Conservation (phyloP, 345 rosid genomes). For the Aurinia saxatilis region DNA sequence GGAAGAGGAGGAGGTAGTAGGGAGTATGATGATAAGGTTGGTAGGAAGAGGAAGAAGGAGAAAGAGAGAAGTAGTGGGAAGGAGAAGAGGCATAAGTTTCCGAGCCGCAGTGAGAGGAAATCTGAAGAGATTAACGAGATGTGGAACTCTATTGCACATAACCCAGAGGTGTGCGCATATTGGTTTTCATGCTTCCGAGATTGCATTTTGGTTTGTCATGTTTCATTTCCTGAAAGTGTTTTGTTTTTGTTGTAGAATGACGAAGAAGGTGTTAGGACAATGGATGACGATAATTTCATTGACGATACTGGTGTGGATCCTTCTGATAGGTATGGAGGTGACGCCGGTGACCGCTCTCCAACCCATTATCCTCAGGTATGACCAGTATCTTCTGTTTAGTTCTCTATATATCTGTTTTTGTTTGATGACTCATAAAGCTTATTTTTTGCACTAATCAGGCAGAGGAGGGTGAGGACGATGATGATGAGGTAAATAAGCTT, state of each 20-base stretch:
- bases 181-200: conserved; percentile 4
- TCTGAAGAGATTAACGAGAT: conserved; percentile 74
- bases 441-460: conserved; percentile 38
- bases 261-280: conserved; percentile 70
- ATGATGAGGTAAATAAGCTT: conserved; percentile 73
- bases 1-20: conserved; percentile 26
- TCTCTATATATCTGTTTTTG: background rate
- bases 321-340: conserved; percentile 62
- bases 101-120: conserved; percentile 35
- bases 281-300: conserved; percentile 91
- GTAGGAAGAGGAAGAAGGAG: conserved; percentile 51
- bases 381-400: background rate
- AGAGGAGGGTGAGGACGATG: conserved; percentile 88
- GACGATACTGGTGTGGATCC: conserved; percentile 92
- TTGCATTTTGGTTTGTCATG: background rate
- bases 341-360: conserved; percentile 69
- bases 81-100: conserved; percentile 41
- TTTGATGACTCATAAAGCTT: conserved; percentile 2
- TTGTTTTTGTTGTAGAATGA: conserved; percentile 54
- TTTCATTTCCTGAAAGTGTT: background rate
- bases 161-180: conserved; percentile 97
- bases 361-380: conserved; percentile 38
- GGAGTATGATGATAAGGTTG: conserved; percentile 36
- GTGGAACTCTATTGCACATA: conserved; percentile 89
- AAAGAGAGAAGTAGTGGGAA: conserved; percentile 44